These are phyloP conservation scores for Tuber borchii DNA, from an alignment of 495 filamentous ascomycete genomes.

Conservation along the genomic window DNA sequence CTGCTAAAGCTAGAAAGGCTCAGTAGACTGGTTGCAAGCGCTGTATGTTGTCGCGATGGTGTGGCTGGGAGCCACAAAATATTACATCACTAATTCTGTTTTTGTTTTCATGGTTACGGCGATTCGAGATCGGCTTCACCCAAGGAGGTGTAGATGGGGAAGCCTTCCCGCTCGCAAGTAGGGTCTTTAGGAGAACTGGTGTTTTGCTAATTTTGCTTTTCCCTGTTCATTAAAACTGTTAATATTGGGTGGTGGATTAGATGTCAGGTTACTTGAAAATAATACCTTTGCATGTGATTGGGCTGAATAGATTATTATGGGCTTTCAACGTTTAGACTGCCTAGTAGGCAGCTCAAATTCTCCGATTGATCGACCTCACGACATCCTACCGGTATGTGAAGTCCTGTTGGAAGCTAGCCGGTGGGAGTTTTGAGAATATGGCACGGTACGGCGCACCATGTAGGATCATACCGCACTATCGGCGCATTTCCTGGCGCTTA, in stretches of 20 bases:
- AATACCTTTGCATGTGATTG: background rate
- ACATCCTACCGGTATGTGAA: background rate
- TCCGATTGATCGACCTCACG: background rate
- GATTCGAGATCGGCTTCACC: background rate
- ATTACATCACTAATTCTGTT: background rate
- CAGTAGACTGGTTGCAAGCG: slow-evolving; percentile 26
- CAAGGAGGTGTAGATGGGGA: background rate
- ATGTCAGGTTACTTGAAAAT: background rate
- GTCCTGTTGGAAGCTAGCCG: background rate
- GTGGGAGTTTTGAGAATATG: background rate
- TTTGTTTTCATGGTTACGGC: background rate
- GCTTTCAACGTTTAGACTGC: background rate
- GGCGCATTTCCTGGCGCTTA: background rate
- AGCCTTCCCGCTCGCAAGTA: background rate
- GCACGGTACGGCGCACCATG: background rate
- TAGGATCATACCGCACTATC: background rate
- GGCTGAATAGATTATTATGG: background rate
- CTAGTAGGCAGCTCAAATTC: background rate
- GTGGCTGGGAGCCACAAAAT: background rate
- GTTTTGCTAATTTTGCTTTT: background rate
- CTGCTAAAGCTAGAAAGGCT: slow-evolving; percentile 40
- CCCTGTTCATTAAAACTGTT: background rate
- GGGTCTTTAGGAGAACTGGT: background rate
- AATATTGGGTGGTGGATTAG: background rate
- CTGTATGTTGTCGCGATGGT: background rate